Evolutionary conservation across 148 eudicot genomes (phyloP), one percentile per base, ranked within the genome.

Genomic region (Silene uniflora): DNA sequence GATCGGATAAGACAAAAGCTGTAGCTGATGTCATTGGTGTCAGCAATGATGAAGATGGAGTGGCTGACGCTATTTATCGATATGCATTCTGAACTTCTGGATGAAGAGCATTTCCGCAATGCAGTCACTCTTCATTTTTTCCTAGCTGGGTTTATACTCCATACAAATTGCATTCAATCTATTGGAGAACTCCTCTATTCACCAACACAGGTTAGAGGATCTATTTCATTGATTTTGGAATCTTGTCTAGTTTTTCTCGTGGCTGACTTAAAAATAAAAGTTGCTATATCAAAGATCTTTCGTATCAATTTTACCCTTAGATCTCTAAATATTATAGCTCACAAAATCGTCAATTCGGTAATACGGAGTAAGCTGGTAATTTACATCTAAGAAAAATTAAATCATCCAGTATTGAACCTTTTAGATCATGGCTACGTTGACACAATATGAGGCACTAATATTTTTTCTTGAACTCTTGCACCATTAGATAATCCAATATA

Each of bases 41-140:
- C 56, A 89, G 93, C 90, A 94, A 90, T 69, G 92, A 95, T 66
- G 97, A 95, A 85, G 91, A 95, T 78, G 98, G 98, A 80, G 98
- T 84, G 11, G 97, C 97, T 62, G 98, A 95, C 80, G 97, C 98
- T 25, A 90, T 95, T 24, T 94, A 94, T 77, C 86, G 93, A 58
- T 94, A 89, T 67, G 97, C 96, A 73, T 94, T 94, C 75, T 91
- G 86, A 85, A 93, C 65, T 54, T 71, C 69, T 66, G 60, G 52
- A 65, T 35, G 52, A 67, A 55, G 68, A 65, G 29, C 7, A 56
- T 77, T 24, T 46, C 55, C 1, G 12, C 10, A 25, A 68, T 6
- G 19, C 21, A 17, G 49, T 67, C 49, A 17, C 3, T 8, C 39
- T 66, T 32, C 69, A 16, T 18, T n/a, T 35, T 29, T 32, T 35